These are phyloP conservation scores for Ceratocystis cubensis DNA, from an alignment of 2,329 filamentous ascomycete genomes.

Conservation along the genomic window DNA sequence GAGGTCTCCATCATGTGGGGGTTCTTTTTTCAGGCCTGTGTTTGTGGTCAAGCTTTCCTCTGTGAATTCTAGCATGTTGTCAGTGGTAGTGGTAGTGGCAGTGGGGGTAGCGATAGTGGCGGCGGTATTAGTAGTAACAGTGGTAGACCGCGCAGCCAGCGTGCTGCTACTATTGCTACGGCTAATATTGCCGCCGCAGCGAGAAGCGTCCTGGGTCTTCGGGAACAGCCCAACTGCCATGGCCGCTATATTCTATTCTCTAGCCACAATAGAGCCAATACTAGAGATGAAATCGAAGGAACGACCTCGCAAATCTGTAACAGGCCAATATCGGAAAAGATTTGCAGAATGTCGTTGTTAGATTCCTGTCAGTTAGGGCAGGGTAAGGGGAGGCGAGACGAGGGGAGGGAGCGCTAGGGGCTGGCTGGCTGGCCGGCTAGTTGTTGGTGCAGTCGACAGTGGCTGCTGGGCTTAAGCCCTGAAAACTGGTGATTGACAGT, in stretches of 20 bases:
- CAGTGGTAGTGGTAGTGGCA: not conserved
- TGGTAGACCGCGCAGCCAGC: not conserved
- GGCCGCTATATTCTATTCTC: not conserved
- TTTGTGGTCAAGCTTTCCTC: not conserved
- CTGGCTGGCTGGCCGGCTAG: not conserved
- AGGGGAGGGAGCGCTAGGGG: not conserved
- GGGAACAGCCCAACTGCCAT: not conserved
- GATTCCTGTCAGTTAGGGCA: not conserved
- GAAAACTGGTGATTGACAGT: not conserved
- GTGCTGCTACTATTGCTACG: not conserved
- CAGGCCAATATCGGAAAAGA: conserved; percentile 5
- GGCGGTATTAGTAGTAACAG: not conserved
- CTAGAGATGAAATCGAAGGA: not conserved
- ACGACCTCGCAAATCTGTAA: not conserved
- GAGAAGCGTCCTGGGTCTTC: not conserved
- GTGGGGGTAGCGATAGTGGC: not conserved
- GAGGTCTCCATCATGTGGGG: not conserved
- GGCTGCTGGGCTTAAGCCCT: not conserved
- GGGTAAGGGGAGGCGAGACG: not conserved
- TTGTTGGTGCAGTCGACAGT: not conserved
- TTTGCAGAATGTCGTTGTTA: not conserved
- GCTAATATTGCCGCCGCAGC: not conserved
- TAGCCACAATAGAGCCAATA: not conserved
- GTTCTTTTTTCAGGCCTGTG: not conserved
- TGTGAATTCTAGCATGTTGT: not conserved